A percentile compares a stretch with the other conserved stretches of the same genome.
These are phyloP conservation scores for Trichoderma atroviride DNA, from an alignment of 2,329 filamentous ascomycete genomes.

Conservation along the genomic window DNA sequence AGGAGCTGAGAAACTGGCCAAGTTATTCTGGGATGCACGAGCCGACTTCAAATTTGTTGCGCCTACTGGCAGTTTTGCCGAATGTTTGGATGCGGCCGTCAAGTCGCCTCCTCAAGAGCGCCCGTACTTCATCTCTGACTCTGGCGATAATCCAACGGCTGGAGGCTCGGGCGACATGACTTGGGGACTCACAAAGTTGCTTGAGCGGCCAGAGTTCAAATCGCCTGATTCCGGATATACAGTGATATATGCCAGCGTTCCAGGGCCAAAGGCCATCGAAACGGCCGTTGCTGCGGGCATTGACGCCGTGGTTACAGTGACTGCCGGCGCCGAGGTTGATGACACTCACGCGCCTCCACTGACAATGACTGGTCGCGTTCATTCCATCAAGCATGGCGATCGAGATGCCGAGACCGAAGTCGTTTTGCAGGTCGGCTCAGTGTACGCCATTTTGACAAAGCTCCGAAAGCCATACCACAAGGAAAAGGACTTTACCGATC, in stretches of 20 bases:
- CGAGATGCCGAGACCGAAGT: constrained; percentile 50
- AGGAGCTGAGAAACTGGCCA: constrained; percentile 50
- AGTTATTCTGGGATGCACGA: constrained; percentile 51
- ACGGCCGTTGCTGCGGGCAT: constrained; percentile 49
- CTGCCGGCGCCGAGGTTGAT: constrained; percentile 54
- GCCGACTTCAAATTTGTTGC: constrained; percentile 55
- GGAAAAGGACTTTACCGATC: constrained; percentile 54
- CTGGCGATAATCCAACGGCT: constrained; percentile 58
- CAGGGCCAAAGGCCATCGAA: constrained; percentile 48
- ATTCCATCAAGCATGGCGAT: constrained; percentile 55
- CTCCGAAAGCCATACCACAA: constrained; percentile 57
- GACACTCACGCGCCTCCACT: constrained; percentile 51
- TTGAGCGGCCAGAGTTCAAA: constrained; percentile 50
- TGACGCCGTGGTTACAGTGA: constrained; percentile 52
- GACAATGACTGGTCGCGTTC: constrained; percentile 53
- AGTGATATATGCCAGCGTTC: constrained; percentile 58
- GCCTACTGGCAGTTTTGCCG: constrained; percentile 49
- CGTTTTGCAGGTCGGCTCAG: constrained; percentile 53
- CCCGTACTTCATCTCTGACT: constrained; percentile 59
- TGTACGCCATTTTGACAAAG: constrained; percentile 55
- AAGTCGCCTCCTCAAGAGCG: constrained; percentile 37
- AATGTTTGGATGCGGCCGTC: constrained; percentile 52
- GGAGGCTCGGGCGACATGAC: constrained; percentile 58
- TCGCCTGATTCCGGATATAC: constrained; percentile 38
- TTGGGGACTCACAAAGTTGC: constrained; percentile 51